These are phyloP conservation scores for Abelmoschus esculentus DNA, from an alignment of 345 rosid genomes.

Conservation along the genomic window DNA sequence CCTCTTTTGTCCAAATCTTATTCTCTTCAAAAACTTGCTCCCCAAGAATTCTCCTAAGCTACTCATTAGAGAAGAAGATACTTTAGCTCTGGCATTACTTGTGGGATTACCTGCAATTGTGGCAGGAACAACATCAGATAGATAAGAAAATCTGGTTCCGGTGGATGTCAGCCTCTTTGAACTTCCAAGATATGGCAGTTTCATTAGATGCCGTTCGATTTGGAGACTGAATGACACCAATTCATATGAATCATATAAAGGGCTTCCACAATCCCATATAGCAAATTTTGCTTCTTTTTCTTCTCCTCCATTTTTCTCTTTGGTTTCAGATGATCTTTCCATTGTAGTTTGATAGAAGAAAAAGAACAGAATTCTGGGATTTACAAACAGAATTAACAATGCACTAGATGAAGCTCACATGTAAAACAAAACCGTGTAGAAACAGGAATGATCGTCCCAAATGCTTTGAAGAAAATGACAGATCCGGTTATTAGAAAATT, in stretches of 20 bases:
- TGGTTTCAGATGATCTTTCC: background rate
- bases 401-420: slow-evolving; percentile 5
- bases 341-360: background rate
- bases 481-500: too few relatives aligned
- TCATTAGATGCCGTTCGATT: slow-evolving; percentile 15
- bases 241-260: slow-evolving; percentile 16
- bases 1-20: slow-evolving; percentile 1
- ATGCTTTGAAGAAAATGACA: background rate
- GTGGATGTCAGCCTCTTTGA: slow-evolving; percentile 4
- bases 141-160: background rate
- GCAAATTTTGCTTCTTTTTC: background rate
- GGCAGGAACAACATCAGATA: background rate
- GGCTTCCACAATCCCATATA: slow-evolving; percentile 19
- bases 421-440: slow-evolving; percentile 7
- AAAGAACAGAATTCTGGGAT: background rate
- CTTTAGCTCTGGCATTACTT: background rate
- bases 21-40: slow-evolving; percentile 9
- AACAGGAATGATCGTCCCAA: background rate
- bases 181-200: slow-evolving; percentile 8
- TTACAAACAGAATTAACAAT: background rate
- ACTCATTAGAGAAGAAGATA: background rate
- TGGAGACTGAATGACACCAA: slow-evolving; percentile 8
- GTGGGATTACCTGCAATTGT: background rate
- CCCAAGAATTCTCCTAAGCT: slow-evolving; percentile 7
- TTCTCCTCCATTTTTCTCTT: background rate